These are phyloP conservation scores for Cercospora citrullina DNA, from an alignment of 2,329 filamentous ascomycete genomes.

Conservation along the genomic window DNA sequence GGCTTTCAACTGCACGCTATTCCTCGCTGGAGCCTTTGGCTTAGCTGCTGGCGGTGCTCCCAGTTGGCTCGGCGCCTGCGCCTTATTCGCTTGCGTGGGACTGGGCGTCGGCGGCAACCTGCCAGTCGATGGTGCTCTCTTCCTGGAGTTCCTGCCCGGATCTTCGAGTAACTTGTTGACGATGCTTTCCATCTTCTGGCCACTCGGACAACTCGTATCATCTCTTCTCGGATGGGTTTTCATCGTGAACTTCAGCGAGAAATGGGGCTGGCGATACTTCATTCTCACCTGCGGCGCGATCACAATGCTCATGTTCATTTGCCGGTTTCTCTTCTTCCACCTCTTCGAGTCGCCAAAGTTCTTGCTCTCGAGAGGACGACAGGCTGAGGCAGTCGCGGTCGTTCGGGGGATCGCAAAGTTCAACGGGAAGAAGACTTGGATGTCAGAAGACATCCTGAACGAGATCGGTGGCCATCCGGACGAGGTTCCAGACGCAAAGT, in stretches of 20 bases:
- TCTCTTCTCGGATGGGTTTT: constrained; percentile 49
- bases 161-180: constrained; percentile 71
- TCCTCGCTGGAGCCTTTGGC: constrained; percentile 70
- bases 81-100: constrained; percentile 47
- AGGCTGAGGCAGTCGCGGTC: constrained; percentile 76
- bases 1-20: constrained; percentile 78
- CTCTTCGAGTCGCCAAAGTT: constrained; percentile 86
- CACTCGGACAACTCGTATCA: constrained; percentile 73
- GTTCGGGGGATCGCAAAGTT: constrained; percentile 34
- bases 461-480: constrained; percentile 55
- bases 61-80: constrained; percentile 57
- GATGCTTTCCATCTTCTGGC: constrained; percentile 84
- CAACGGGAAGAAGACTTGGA: constrained; percentile 63
- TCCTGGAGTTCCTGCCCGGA: constrained; percentile 75
- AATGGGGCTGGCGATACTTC: constrained; percentile 74
- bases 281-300: constrained; percentile 68
- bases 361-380: constrained; percentile 71
- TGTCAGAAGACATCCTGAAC: constrained; percentile 69
- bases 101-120: constrained; percentile 63
- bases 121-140: constrained; percentile 76
- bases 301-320: constrained; percentile 74
- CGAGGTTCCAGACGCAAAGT: constrained; percentile 49
- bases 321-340: constrained; percentile 77
- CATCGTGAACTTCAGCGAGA: constrained; percentile 48
- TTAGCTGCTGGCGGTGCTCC: constrained; percentile 66